Conservation (phyloP, 2,329 filamentous ascomycete genomes). For the Colletotrichum lentis region DNA sequence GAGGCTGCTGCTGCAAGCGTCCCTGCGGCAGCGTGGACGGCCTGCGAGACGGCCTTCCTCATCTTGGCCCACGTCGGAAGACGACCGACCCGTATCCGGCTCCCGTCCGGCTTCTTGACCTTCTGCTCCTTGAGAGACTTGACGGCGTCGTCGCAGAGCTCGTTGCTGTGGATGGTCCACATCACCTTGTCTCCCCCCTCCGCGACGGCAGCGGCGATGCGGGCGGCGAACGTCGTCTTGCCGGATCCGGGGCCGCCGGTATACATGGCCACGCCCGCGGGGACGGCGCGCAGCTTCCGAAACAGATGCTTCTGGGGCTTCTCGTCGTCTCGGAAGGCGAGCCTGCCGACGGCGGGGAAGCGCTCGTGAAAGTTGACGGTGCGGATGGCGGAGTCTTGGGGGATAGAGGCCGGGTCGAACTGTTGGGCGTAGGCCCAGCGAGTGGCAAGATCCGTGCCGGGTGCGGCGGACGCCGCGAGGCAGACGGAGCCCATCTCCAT, state of each 20-base stretch:
- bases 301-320: slow-evolving; percentile 10
- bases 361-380: slow-evolving; percentile 4
- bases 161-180: slow-evolving; percentile 23
- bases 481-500: slow-evolving; percentile 19
- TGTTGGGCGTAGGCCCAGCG: slow-evolving; percentile 20
- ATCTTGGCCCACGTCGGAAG: background rate
- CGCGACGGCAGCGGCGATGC: slow-evolving; percentile 1
- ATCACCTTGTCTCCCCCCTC: background rate
- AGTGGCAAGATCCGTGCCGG: background rate
- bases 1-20: background rate
- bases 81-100: background rate
- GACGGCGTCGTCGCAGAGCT: slow-evolving; percentile 20
- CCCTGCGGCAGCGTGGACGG: background rate
- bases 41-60: background rate
- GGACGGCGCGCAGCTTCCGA: background rate
- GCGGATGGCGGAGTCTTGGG: background rate
- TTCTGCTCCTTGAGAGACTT: background rate
- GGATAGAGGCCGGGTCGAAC: background rate
- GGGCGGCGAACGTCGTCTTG: slow-evolving; percentile 23
- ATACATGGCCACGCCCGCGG: slow-evolving; percentile 20
- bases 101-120: background rate
- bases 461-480: background rate
- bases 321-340: background rate
- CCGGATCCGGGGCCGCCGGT: slow-evolving; percentile 20
- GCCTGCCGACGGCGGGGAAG: slow-evolving; percentile 1